phyloP scores from a whole-genome alignment of 768 basidiomycete genomes.

The Coprinopsis sp. region DNA sequence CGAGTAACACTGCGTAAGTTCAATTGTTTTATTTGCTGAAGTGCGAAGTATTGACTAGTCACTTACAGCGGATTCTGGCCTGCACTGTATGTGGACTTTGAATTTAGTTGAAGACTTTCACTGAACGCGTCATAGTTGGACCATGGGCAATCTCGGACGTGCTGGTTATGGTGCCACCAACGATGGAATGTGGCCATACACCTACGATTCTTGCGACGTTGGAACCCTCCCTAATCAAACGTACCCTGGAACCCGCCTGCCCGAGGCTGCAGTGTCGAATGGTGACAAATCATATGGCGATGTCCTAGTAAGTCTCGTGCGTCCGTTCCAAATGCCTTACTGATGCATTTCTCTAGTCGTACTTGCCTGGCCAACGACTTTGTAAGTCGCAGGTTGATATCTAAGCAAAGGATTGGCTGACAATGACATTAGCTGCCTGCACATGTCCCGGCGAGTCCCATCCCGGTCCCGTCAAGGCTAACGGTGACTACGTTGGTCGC shows the following conservation, averaged over 20 bases:
- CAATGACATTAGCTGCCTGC: constrained; percentile 24
- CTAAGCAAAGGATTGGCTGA: background rate
- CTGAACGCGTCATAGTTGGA: constrained; percentile 31
- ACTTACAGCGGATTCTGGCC: constrained; percentile 28
- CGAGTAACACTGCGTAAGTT: constrained; percentile 36
- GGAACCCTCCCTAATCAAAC: constrained; percentile 81
- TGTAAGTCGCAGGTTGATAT: constrained; percentile 15
- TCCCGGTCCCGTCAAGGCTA: constrained; percentile 32
- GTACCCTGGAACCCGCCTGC: constrained; percentile 47
- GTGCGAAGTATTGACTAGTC: background rate
- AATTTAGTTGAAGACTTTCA: background rate
- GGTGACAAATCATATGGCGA: constrained; percentile 40
- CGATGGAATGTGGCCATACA: constrained; percentile 71
- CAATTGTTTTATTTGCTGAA: background rate
- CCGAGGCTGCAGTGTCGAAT: constrained; percentile 42
- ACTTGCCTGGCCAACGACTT: constrained; percentile 58
- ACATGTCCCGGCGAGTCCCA: constrained; percentile 40
- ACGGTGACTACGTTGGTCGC: constrained; percentile 56
- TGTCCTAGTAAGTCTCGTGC: constrained; percentile 24
- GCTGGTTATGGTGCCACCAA: constrained; percentile 70
- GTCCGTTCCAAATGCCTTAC: background rate
- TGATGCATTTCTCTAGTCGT: constrained; percentile 38
- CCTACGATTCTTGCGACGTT: constrained; percentile 72
- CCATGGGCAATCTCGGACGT: constrained; percentile 56
- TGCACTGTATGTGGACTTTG: constrained; percentile 23